Evolutionary conservation across 2,329 filamentous ascomycete species (phyloP), one percentile per base, ranked within the genome.

Genomic region (Zymoseptoria crescenta): DNA sequence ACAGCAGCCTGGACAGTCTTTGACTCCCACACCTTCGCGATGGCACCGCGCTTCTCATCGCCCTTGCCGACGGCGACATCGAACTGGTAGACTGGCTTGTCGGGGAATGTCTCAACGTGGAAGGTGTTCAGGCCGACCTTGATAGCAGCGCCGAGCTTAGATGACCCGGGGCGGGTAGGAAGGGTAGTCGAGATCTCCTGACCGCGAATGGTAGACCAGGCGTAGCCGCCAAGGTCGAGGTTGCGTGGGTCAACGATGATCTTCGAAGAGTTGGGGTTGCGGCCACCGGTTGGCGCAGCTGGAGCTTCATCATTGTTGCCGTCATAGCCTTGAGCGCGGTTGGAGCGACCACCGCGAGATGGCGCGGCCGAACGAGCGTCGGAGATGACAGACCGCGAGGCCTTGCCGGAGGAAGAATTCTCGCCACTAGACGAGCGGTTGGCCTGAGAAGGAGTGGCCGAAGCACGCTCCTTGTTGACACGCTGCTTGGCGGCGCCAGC

Each of bases 1-100:
- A 92, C 75, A 2, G 75, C 74, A 0, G 74, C 62, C 70, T 88
- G 82, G 6, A 91, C 80, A 0, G 76, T 73, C 1, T 80, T 76
- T 0, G 86, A 87, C 1, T 83, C 75, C 90, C 91, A 96, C 28
- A 91, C 82, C 70, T 89, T 91, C 71, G 84, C 86, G 67, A 91
- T 81, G 4, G 94, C 77, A 3, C 82, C 81, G 4, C 81, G 79
- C 73, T 87, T 89, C 59, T 87, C 81, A 0, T 75, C 76, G 8
- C 84, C 84, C 1, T 80, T 83, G 1, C 85, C 83, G 50, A 93
- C 80, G 3, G 80, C 70, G 27, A 96, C 67, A 21, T 96, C 91
- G 67, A 93, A 97, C 70, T 96, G 92, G 62, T 86, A 86, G 21
- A 96, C 83, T 0, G 83, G 81, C 10, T 78, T 81, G 1, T 73